Conservation (phyloP, 2,329 filamentous ascomycete species). For the Aspergillus costaricaensis region DNA sequence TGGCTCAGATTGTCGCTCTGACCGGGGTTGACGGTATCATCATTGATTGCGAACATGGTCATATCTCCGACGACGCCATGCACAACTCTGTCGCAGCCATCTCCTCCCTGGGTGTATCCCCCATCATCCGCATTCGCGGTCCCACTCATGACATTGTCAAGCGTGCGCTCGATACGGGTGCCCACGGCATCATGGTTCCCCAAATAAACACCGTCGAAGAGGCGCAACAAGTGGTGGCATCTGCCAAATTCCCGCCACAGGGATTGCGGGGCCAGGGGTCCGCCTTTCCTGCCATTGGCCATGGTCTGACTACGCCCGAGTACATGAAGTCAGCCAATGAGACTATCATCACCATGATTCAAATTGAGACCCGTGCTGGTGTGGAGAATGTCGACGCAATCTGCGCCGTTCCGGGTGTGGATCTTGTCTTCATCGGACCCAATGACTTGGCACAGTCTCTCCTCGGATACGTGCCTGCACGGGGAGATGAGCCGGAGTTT, state of each 20-base stretch:
- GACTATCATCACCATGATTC: constrained; percentile 35
- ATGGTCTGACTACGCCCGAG: constrained; percentile 34
- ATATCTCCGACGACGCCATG: constrained; percentile 33
- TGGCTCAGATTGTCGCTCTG: constrained; percentile 60
- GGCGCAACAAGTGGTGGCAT: constrained; percentile 12
- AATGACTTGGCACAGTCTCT: constrained; percentile 46
- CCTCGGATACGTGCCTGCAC: constrained; percentile 61
- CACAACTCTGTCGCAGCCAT: constrained; percentile 31
- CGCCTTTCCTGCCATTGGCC: constrained; percentile 25
- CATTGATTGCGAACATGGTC: constrained; percentile 32
- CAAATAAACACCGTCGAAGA: constrained; percentile 35
- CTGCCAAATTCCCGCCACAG: constrained; percentile 29
- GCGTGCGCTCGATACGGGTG: constrained; percentile 29
- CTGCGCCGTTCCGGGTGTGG: constrained; percentile 39
- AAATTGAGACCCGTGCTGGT: constrained; percentile 42
- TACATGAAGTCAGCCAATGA: constrained; percentile 39
- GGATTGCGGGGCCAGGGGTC: constrained; percentile 32
- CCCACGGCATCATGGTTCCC: constrained; percentile 31
- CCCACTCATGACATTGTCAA: constrained; percentile 26
- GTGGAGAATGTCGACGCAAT: constrained; percentile 46
- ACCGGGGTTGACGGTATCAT: constrained; percentile 67
- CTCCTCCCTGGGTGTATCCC: constrained; percentile 27
- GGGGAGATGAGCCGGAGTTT: constrained; percentile 57
- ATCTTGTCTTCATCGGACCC: constrained; percentile 1
- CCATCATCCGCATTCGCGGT: constrained; percentile 25